Percentiles rank a stretch among this genome's conserved stretches.
Evolutionary conservation across 805 yeast species (phyloP).

Genomic region (Pichia californica): DNA sequence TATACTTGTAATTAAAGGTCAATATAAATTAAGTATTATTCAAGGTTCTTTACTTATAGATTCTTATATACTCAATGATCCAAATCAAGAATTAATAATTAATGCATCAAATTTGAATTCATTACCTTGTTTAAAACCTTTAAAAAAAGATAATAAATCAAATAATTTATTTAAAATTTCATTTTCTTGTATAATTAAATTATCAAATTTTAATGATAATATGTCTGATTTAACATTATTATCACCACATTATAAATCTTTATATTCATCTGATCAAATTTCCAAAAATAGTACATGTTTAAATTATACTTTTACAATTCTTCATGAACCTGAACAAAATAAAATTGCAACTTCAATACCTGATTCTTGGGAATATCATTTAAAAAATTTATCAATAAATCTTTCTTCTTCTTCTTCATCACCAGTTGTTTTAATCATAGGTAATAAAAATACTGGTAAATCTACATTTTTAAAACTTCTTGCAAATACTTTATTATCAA

Average conservation of each 20-base stretch:
- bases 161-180: constrained; percentile 32
- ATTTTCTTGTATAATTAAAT: constrained; percentile 35
- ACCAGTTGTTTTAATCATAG: constrained; percentile 37
- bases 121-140: constrained; percentile 35
- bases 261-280: constrained; percentile 6
- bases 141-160: constrained; percentile 30
- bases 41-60: constrained; percentile 44
- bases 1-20: constrained; percentile 40
- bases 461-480: constrained; percentile 59
- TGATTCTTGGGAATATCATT: constrained; percentile 21
- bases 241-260: constrained; percentile 30
- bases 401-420: constrained; percentile 4
- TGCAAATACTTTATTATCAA: constrained; percentile 39
- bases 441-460: constrained; percentile 77
- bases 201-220: constrained; percentile 36
- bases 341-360: constrained; percentile 25
- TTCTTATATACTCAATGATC: constrained; percentile 30
- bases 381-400: constrained; percentile 12
- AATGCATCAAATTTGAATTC: constrained; percentile 31
- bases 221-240: constrained; percentile 37
- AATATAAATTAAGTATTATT: constrained; percentile 35
- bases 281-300: no score
- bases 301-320: constrained; percentile 34
- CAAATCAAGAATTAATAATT: constrained; percentile 14
- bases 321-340: constrained; percentile 20